phyloP scores from a whole-genome alignment of 331 rosid species.

The Phaseolus coccineus region DNA sequence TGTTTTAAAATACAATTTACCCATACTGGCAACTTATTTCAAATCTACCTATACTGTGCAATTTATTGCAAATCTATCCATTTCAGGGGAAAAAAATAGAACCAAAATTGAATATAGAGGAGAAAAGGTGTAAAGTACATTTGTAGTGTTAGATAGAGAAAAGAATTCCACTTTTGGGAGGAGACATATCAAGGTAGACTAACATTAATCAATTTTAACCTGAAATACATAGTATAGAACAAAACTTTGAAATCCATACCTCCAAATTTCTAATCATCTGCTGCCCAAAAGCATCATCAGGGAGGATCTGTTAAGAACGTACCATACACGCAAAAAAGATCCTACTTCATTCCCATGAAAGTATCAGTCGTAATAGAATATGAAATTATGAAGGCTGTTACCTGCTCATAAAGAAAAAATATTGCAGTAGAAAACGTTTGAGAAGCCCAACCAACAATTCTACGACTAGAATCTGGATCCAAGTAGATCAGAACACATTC shows the following conservation, averaged over 20 bases:
- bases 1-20: too few species aligned
- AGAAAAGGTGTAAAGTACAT: neutral
- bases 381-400: conserved; percentile 46
- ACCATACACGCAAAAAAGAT: conserved; percentile 34
- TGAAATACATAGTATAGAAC: conserved; percentile 18
- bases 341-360: conserved; percentile 34
- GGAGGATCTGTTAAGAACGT: conserved; percentile 74
- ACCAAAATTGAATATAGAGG: neutral
- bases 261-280: conserved; percentile 97
- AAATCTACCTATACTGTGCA: too few species aligned
- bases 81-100: too few species aligned
- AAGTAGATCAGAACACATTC: conserved; percentile 97
- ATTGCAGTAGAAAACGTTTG: conserved; percentile 75
- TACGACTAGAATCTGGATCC: conserved; percentile 87
- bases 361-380: neutral
- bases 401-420: conserved; percentile 98
- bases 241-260: conserved; percentile 53
- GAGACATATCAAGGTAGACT: conserved; percentile 11
- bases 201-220: conserved; percentile 29
- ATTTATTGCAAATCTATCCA: too few species aligned
- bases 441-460: conserved; percentile 88
- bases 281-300: conserved; percentile 96
- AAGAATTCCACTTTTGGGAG: conserved; percentile 7
- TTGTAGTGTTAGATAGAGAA: neutral
- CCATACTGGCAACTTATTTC: too few species aligned